phyloP scores from a whole-genome alignment of 2,329 filamentous ascomycete species.

The Pseudogymnoascus sp. region DNA sequence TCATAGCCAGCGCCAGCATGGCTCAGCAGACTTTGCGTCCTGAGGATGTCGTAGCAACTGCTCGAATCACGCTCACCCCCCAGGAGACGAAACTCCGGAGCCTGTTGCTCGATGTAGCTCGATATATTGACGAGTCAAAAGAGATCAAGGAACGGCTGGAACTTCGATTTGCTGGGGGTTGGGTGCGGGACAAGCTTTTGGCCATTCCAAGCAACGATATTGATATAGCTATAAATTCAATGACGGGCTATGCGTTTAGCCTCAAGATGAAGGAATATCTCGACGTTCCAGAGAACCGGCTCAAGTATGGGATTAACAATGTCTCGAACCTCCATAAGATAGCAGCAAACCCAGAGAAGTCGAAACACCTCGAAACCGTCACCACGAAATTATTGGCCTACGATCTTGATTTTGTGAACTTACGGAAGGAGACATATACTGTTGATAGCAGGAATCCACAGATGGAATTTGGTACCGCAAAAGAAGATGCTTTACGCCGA shows the following conservation, averaged over 20 bases:
- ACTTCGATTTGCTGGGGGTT: conserved; percentile 74
- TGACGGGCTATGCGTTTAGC: conserved; percentile 75
- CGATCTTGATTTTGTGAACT: conserved; percentile 89
- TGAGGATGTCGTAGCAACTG: conserved; percentile 18
- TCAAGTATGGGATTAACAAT: conserved; percentile 53
- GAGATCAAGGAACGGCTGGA: conserved; percentile 46
- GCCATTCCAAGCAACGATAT: conserved; percentile 68
- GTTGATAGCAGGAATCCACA: conserved; percentile 84
- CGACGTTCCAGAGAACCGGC: conserved; percentile 46
- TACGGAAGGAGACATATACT: conserved; percentile 83
- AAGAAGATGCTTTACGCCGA: conserved; percentile 79
- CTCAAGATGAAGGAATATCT: conserved; percentile 60
- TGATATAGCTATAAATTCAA: conserved; percentile 74
- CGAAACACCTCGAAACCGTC: conserved; percentile 88
- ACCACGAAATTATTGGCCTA: conserved; percentile 77
- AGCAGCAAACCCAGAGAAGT: conserved; percentile 87
- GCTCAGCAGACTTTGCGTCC: not conserved
- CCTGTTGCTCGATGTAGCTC: conserved; percentile 76
- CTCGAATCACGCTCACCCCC: conserved; percentile 49
- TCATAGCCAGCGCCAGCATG: not conserved
- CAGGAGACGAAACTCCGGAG: conserved; percentile 62
- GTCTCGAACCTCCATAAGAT: conserved; percentile 79
- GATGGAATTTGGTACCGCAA: conserved; percentile 86
- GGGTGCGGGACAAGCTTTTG: conserved; percentile 79
- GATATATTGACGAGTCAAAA: conserved; percentile 49